Evolutionary conservation across 257 asterid genomes (phyloP).

Genomic region (Oldenlandia corymbosa): DNA sequence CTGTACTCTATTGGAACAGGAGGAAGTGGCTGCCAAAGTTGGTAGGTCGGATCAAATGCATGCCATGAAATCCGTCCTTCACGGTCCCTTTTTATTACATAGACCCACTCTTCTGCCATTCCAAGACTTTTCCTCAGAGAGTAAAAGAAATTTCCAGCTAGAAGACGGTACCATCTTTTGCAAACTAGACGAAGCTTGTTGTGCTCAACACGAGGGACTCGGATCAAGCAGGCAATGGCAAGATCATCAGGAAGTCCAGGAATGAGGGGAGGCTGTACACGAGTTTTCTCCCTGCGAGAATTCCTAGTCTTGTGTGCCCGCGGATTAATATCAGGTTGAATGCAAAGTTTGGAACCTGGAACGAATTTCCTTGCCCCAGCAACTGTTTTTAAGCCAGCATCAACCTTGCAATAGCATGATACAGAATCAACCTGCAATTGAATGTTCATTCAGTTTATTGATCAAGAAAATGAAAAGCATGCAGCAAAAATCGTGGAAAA

Average conservation of each 20-base stretch:
- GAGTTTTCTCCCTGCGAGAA: constrained; percentile 40
- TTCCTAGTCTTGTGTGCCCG: constrained; percentile 38
- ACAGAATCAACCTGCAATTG: constrained; percentile 40
- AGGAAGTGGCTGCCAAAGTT: constrained; percentile 49
- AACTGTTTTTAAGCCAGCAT: constrained; percentile 41
- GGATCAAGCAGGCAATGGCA: constrained; percentile 48
- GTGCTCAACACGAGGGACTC: constrained; percentile 50
- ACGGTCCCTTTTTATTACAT: constrained; percentile 43
- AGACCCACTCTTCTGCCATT: constrained; percentile 52
- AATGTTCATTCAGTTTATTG: background rate
- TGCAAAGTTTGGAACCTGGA: constrained; percentile 45
- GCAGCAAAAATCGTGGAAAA: background rate
- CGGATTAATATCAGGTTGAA: constrained; percentile 46
- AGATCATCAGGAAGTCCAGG: constrained; percentile 54
- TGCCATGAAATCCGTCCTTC: constrained; percentile 52
- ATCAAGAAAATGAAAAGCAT: background rate
- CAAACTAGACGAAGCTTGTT: constrained; percentile 47
- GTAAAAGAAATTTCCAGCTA: constrained; percentile 44
- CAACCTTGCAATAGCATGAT: constrained; percentile 52
- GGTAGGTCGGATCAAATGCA: constrained; percentile 45
- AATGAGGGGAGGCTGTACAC: constrained; percentile 43
- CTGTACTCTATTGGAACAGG: constrained; percentile 47
- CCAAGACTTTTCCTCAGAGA: constrained; percentile 44
- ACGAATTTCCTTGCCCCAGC: constrained; percentile 47
- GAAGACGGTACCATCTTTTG: constrained; percentile 46